A percentile compares a stretch with the other conserved stretches of the same genome.
phyloP scores from a whole-genome alignment of 257 asterid genomes.

The Verbena officinalis region DNA sequence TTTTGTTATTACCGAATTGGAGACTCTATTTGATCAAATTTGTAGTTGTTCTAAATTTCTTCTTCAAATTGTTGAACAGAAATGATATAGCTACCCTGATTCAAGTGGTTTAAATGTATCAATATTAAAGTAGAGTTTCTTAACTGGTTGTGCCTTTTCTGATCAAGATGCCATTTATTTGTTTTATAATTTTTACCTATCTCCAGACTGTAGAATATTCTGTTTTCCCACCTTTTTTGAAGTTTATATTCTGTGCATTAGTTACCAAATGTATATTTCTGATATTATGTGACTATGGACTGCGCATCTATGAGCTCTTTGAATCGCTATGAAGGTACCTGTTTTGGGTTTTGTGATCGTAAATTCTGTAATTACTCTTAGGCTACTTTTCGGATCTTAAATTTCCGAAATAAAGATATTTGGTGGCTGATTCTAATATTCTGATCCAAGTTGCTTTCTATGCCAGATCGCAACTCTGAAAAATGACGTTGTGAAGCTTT shows the following conservation, averaged over 20 bases:
- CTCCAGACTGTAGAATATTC: constrained; percentile 11
- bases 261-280: constrained; percentile 10
- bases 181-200: constrained; percentile 19
- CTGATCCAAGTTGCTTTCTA: constrained; percentile 31
- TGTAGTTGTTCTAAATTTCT: constrained; percentile 12
- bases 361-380: constrained; percentile 2
- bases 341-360: constrained; percentile 19
- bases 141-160: neutral
- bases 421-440: constrained; percentile 11
- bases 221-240: constrained; percentile 6
- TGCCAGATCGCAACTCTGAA: constrained; percentile 72
- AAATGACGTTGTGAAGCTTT: constrained; percentile 77
- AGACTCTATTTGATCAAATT: neutral
- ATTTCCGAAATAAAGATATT: constrained; percentile 12
- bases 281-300: neutral
- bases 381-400: neutral
- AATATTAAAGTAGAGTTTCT: neutral
- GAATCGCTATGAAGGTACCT: constrained; percentile 6
- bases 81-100: neutral
- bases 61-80: constrained; percentile 1
- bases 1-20: constrained; percentile 1
- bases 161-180: neutral
- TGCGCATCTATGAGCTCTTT: neutral
- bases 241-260: constrained; percentile 13
- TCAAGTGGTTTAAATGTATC: constrained; percentile 7